These are phyloP conservation scores for Neofusicoccum umdonicola DNA, from an alignment of 2,329 filamentous ascomycete species.

Conservation along the genomic window DNA sequence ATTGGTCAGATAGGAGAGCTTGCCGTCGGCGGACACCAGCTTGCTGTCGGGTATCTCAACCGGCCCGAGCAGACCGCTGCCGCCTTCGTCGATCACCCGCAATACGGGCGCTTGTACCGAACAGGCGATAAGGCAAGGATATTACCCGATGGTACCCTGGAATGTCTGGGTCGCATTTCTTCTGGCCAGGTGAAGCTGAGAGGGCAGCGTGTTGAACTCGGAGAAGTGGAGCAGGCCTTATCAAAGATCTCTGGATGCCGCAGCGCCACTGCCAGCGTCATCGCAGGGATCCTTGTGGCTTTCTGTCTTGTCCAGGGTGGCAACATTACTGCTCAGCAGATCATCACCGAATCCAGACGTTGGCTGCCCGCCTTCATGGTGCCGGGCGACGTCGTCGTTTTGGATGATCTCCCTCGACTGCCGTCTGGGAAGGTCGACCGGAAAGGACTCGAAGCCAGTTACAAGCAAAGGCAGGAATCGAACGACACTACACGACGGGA, in stretches of 20 bases:
- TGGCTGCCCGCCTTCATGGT: conserved; percentile 87
- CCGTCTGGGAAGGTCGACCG: conserved; percentile 83
- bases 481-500: not conserved
- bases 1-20: conserved; percentile 73
- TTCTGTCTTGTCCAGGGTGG: conserved; percentile 63
- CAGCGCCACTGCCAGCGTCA: conserved; percentile 64
- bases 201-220: conserved; percentile 78
- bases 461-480: conserved; percentile 34
- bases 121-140: conserved; percentile 82
- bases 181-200: conserved; percentile 83
- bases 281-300: conserved; percentile 67
- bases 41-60: conserved; percentile 80
- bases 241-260: conserved; percentile 47
- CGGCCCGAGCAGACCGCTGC: conserved; percentile 69
- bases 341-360: conserved; percentile 61
- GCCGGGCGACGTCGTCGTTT: conserved; percentile 67
- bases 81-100: conserved; percentile 65
- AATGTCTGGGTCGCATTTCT: conserved; percentile 77
- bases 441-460: conserved; percentile 59
- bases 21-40: conserved; percentile 74
- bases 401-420: conserved; percentile 67
- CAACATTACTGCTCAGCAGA: conserved; percentile 37
- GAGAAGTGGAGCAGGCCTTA: conserved; percentile 49
- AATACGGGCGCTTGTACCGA: conserved; percentile 71
- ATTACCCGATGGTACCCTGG: conserved; percentile 65